phyloP scores from a whole-genome alignment of 2,329 filamentous ascomycete species.

The Colletotrichum shisoi region DNA sequence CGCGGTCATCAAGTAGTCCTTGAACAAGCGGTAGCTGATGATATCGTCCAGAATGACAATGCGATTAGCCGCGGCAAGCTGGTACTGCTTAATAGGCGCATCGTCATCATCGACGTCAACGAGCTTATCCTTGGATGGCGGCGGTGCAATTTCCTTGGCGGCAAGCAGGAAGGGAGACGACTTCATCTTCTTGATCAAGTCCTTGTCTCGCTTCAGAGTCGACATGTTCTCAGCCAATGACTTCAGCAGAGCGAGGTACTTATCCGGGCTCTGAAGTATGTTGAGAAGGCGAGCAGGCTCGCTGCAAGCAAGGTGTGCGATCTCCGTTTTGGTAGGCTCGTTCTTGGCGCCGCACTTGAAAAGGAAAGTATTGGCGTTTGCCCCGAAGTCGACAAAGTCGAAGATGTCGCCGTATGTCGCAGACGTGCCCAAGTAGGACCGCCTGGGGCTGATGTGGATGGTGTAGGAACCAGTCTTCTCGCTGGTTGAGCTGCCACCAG shows the following conservation, averaged over 20 bases:
- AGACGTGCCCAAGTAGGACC: conserved; percentile 80
- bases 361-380: conserved; percentile 86
- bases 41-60: conserved; percentile 89
- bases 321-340: conserved; percentile 86
- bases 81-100: conserved; percentile 76
- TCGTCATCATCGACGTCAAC: conserved; percentile 66
- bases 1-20: conserved; percentile 80
- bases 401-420: conserved; percentile 85
- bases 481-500: conserved; percentile 39
- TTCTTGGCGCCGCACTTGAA: conserved; percentile 88
- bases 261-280: conserved; percentile 80
- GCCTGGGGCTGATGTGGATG: conserved; percentile 70
- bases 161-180: conserved; percentile 80
- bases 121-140: conserved; percentile 56
- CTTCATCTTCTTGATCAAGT: conserved; percentile 79
- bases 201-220: conserved; percentile 78
- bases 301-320: conserved; percentile 81
- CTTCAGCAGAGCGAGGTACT: conserved; percentile 83
- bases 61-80: conserved; percentile 73
- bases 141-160: conserved; percentile 72
- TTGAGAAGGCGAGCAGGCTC: conserved; percentile 85
- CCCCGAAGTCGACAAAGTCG: conserved; percentile 94
- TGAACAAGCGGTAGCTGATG: conserved; percentile 87
- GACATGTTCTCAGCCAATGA: conserved; percentile 77
- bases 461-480: conserved; percentile 45